Evolutionary conservation across 1,139 yeast species (phyloP).

Genomic region (Taiozyma onychis): DNA sequence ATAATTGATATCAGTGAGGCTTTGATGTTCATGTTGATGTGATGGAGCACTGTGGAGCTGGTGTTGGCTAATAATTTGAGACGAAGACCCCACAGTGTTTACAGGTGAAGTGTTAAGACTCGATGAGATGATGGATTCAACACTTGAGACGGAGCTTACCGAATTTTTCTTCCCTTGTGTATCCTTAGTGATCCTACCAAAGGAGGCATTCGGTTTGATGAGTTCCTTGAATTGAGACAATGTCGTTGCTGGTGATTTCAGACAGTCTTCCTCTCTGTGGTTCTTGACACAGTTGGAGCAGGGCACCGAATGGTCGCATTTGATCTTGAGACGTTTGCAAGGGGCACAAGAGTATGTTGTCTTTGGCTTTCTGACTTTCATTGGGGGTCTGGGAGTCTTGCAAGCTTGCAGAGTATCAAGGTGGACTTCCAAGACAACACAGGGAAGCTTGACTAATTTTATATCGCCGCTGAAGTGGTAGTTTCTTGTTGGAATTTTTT

Average conservation of each 20-base stretch:
- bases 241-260: slow-evolving; percentile 11
- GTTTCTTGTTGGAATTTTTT: no score
- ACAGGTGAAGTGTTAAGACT: not conserved
- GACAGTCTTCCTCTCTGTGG: slow-evolving; percentile 12
- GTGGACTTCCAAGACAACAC: not conserved
- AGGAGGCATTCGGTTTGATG: slow-evolving; percentile 13
- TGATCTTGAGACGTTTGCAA: slow-evolving; percentile 16
- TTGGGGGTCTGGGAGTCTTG: no score
- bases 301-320: slow-evolving; percentile 16
- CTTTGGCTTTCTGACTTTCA: slow-evolving; percentile 10
- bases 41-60: not conserved
- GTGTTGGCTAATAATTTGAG: not conserved
- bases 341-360: slow-evolving; percentile 15
- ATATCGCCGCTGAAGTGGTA: no score
- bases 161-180: slow-evolving; percentile 1
- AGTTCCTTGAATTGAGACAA: slow-evolving; percentile 16
- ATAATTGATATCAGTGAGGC: not conserved
- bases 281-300: slow-evolving; percentile 14
- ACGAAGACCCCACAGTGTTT: not conserved
- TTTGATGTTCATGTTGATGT: not conserved
- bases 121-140: not conserved
- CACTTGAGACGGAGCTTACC: slow-evolving; percentile 1
- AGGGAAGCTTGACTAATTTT: no score
- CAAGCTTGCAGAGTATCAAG: no score
- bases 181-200: slow-evolving; percentile 12